Base-by-base conservation (phyloP, 345 rosid species). In the Nasturtium officinale region DNA sequence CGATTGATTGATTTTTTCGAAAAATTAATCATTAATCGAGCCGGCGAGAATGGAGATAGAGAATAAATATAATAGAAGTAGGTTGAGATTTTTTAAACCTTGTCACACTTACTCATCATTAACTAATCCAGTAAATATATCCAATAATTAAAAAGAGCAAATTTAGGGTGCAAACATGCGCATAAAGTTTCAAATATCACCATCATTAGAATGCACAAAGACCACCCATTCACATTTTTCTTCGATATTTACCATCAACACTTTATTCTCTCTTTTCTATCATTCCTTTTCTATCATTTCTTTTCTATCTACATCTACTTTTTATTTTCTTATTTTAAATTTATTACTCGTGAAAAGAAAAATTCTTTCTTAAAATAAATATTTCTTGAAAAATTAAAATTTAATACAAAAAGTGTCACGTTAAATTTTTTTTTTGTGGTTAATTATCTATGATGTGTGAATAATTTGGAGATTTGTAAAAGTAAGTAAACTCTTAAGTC, bases 81-180 rank as follows among this genome's bases (percentile, higher is more conserved):
- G n/a, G n/a, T n/a, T n/a, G n/a, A n/a, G n/a, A n/a, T n/a, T n/a
- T n/a, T n/a, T n/a, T n/a, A n/a, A n/a, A n/a, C n/a, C n/a, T n/a
- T n/a, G n/a, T n/a, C n/a, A n/a, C n/a, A n/a, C n/a, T n/a, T n/a
- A n/a, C n/a, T n/a, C 17, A 16, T 68, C 20, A 33, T 4, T 56
- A 28, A 48, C 8, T 43, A 73, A 32, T 45, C 21, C 11, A 33
- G 65, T 32, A 73, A 33, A 9, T 35, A 6, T 1, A 23, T 43
- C 13, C 1, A 48, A 65, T 33, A 8, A 63, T n/a, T 16, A 48
- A 16, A n/a, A 1, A 43, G 18, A 45, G 79, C 69, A 60, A 42
- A 67, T 67, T 61, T 42, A 76, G 70, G 73, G 71, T 69, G 57
- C 59, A 76, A 63, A 69, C 75, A 76, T 76, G 76, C 80, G 38